These are phyloP conservation scores for Neoboletus magnificus DNA, from an alignment of 768 basidiomycete genomes.

Conservation along the genomic window DNA sequence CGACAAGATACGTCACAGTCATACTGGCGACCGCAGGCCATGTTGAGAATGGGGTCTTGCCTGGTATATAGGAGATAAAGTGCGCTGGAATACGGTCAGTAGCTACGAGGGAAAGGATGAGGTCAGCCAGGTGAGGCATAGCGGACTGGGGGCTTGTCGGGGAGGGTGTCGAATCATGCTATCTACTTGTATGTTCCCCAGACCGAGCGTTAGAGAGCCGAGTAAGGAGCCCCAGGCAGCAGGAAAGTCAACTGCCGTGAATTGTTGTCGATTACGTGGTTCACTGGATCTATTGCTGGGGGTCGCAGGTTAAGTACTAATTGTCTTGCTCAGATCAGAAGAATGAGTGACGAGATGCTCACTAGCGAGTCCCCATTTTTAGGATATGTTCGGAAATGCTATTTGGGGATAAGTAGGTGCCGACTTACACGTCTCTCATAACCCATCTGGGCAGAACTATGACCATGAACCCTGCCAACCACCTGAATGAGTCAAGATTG, in stretches of 20 bases:
- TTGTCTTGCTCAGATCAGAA: neutral
- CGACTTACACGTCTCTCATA: too few species aligned
- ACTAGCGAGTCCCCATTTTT: too few species aligned
- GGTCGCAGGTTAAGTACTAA: neutral
- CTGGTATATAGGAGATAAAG: slow-evolving; percentile 63
- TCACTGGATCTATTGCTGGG: neutral
- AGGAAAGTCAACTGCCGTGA: neutral
- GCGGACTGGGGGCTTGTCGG: slow-evolving; percentile 3
- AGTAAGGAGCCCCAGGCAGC: neutral
- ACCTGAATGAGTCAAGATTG: too few species aligned
- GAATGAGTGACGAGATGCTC: too few species aligned
- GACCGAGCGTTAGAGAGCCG: neutral
- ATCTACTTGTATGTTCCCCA: slow-evolving; percentile 10
- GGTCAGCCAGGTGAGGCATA: slow-evolving; percentile 72
- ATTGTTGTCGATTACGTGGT: neutral
- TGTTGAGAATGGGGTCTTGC: slow-evolving; percentile 80
- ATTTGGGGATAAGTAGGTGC: too few species aligned
- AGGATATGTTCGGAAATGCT: too few species aligned
- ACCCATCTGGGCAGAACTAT: too few species aligned
- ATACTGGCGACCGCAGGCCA: slow-evolving; percentile 60
- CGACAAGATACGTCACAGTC: slow-evolving; percentile 73
- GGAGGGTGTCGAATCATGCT: neutral
- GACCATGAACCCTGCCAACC: too few species aligned
- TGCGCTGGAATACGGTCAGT: slow-evolving; percentile 52
- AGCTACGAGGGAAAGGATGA: slow-evolving; percentile 53